Conservation (phyloP, 208 protist genomes). For the Trypanosoma avium region DNA sequence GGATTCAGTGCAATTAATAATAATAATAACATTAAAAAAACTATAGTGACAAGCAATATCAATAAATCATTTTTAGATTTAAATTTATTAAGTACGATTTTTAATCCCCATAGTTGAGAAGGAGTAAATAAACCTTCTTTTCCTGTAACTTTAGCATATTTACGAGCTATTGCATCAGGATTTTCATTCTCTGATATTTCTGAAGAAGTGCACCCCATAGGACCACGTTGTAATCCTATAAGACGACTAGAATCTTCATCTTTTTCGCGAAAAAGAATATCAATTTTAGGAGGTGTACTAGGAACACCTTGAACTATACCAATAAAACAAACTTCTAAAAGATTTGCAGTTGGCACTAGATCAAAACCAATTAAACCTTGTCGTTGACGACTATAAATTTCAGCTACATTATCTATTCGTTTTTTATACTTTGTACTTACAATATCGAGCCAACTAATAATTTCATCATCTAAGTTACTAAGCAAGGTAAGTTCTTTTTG, state of each 20-base stretch:
- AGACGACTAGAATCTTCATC: slow-evolving; percentile 19
- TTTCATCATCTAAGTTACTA: slow-evolving; percentile 60
- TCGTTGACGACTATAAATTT: slow-evolving; percentile 21
- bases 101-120: slow-evolving; percentile 30
- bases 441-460: slow-evolving; percentile 46
- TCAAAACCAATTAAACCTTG: slow-evolving; percentile 27
- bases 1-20: slow-evolving; percentile 1
- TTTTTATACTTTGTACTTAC: slow-evolving; percentile 55
- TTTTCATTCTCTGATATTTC: slow-evolving; percentile 11
- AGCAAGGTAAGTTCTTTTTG: slow-evolving; percentile 35
- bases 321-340: slow-evolving; percentile 45
- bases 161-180: neutral
- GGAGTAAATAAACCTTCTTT: slow-evolving; percentile 26
- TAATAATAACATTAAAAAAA: slow-evolving; percentile 21
- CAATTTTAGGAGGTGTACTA: neutral
- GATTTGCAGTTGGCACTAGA: slow-evolving; percentile 32
- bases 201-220: slow-evolving; percentile 16
- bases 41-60: slow-evolving; percentile 9
- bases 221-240: slow-evolving; percentile 19
- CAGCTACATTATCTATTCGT: slow-evolving; percentile 28
- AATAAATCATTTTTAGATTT: neutral
- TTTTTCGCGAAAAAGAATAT: slow-evolving; percentile 25
- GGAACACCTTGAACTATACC: neutral
- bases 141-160: slow-evolving; percentile 19
- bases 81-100: neutral